These are phyloP conservation scores for Naganishia cerealis DNA, from an alignment of 1,284 basidiomycete genomes.

Conservation along the genomic window DNA sequence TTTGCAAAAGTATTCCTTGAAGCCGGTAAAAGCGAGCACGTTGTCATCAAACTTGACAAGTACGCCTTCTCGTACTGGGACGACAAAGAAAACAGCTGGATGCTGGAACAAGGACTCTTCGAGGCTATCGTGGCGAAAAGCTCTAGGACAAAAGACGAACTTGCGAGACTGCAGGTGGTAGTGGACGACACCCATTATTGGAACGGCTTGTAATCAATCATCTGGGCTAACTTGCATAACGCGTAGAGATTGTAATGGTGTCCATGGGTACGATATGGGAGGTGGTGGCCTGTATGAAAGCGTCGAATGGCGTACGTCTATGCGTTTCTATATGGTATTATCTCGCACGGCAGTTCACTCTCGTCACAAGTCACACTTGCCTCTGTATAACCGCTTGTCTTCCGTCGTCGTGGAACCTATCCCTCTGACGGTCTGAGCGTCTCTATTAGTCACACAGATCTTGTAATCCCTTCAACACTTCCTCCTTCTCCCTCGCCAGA, in stretches of 20 bases:
- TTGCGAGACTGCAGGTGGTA: not conserved
- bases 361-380: too few species aligned
- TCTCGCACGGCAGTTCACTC: not conserved
- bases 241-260: not conserved
- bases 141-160: conserved; percentile 37
- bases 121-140: conserved; percentile 53
- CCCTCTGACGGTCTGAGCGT: not conserved
- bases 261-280: not conserved
- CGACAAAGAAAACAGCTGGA: conserved; percentile 54
- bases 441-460: conserved; percentile 29
- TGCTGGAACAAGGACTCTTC: conserved; percentile 57
- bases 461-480: conserved; percentile 22
- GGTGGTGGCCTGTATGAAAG: not conserved
- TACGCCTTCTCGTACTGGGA: conserved; percentile 59
- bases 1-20: conserved; percentile 38
- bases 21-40: conserved; percentile 34
- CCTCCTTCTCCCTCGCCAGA: conserved; percentile 24
- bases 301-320: too few species aligned
- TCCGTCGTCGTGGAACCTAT: too few species aligned
- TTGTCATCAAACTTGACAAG: conserved; percentile 37
- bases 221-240: not conserved
- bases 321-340: too few species aligned
- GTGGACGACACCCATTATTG: conserved; percentile 7
- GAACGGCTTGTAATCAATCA: not conserved
- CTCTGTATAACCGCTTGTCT: not conserved